Evolutionary conservation across 768 basidiomycete species (phyloP).

Genomic region (Leucosporidium yakuticum): DNA sequence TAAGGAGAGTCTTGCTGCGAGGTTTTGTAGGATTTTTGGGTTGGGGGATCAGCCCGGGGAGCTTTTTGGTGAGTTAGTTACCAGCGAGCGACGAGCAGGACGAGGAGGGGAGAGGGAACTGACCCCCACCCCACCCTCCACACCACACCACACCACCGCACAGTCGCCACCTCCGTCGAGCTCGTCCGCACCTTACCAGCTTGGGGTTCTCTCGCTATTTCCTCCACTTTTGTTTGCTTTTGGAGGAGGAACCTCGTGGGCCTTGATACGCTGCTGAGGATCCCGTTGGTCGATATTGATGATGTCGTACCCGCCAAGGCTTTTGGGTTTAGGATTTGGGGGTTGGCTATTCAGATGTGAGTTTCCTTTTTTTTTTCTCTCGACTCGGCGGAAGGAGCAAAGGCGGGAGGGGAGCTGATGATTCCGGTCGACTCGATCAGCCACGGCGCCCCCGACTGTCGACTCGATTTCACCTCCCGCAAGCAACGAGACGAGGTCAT

Average conservation of each 20-base stretch:
- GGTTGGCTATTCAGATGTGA: background rate
- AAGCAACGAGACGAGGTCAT: slow-evolving; percentile 7
- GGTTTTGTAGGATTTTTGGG: background rate
- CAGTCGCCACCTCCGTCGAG: background rate
- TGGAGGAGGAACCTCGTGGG: background rate
- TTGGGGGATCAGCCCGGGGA: background rate
- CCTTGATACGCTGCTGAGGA: background rate
- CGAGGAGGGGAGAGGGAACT: too few relatives aligned
- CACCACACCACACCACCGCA: background rate
- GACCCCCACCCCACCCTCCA: background rate
- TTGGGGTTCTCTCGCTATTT: slow-evolving; percentile 2
- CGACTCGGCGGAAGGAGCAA: background rate
- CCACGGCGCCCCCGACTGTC: too few relatives aligned
- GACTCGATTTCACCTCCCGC: slow-evolving; percentile 3
- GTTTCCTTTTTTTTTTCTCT: too few relatives aligned
- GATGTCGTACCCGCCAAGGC: background rate
- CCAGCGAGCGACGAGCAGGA: too few relatives aligned
- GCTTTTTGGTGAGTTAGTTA: background rate
- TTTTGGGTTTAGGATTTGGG: background rate
- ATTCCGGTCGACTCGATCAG: background rate
- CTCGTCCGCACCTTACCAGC: slow-evolving; percentile 6
- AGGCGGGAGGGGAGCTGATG: background rate
- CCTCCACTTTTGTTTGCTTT: background rate
- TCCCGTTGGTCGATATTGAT: slow-evolving; percentile 3
- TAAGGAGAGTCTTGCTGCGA: background rate